Evolutionary conservation across 1,139 yeast species (phyloP).

Genomic region (Arxiozyma bovina): DNA sequence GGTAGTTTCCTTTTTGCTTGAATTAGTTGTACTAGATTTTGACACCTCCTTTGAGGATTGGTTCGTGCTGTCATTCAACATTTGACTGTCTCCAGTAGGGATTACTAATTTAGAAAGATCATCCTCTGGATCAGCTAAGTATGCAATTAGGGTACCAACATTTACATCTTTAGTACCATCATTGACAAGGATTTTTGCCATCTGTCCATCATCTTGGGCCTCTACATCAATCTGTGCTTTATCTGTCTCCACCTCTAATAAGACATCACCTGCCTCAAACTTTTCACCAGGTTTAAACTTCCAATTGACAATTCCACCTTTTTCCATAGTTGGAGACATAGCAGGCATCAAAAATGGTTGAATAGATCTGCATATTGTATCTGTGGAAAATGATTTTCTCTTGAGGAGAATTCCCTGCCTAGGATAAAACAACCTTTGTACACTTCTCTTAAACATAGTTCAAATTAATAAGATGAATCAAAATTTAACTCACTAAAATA

Average conservation of each 20-base stretch:
- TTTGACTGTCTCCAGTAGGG: slow-evolving; percentile 38
- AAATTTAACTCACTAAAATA: no score
- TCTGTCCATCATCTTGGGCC: slow-evolving; percentile 82
- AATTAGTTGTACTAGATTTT: neutral
- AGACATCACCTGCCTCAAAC: slow-evolving; percentile 76
- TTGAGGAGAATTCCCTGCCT: neutral
- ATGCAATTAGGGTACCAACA: slow-evolving; percentile 88
- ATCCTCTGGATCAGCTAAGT: slow-evolving; percentile 79
- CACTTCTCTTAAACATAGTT: neutral
- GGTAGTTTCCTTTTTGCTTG: neutral
- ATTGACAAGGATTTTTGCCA: slow-evolving; percentile 64
- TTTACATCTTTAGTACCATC: slow-evolving; percentile 72
- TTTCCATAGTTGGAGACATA: slow-evolving; percentile 98
- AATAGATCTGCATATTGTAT: slow-evolving; percentile 32
- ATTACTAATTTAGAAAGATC: slow-evolving; percentile 56
- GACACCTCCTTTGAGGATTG: slow-evolving; percentile 4
- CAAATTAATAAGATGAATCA: no score
- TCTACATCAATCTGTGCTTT: slow-evolving; percentile 91
- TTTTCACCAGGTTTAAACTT: slow-evolving; percentile 73
- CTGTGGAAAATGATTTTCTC: neutral
- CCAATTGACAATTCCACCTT: slow-evolving; percentile 96
- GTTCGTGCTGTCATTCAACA: slow-evolving; percentile 5
- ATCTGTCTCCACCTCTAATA: slow-evolving; percentile 86
- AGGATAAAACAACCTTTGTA: neutral
- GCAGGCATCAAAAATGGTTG: slow-evolving; percentile 86